A percentile compares a stretch with the other conserved stretches of the same genome.
phyloP scores from a whole-genome alignment of 306 rosid genomes.

The Medicago arabica region DNA sequence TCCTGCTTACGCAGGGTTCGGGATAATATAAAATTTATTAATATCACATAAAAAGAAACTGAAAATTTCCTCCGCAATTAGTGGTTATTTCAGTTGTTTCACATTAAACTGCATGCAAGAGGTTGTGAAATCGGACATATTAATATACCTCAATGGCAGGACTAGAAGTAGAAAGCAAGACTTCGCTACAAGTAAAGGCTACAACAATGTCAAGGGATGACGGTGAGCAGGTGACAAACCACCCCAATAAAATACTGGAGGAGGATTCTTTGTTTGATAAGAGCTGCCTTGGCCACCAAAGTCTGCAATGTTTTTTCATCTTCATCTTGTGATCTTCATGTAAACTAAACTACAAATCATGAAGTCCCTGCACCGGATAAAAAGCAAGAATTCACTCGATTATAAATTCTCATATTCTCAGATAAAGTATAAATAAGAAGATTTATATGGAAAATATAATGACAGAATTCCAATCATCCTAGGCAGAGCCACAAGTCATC shows the following conservation, averaged over 20 bases:
- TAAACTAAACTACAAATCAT: slow-evolving; percentile 34
- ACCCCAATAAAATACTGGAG: slow-evolving; percentile 71
- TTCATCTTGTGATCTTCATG: slow-evolving; percentile 46
- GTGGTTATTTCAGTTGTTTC: slow-evolving; percentile 21
- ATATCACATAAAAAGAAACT: slow-evolving; percentile 30
- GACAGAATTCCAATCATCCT: not conserved
- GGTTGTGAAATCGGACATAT: slow-evolving; percentile 8
- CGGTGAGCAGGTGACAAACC: slow-evolving; percentile 74
- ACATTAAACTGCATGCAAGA: slow-evolving; percentile 11
- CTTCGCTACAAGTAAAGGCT: slow-evolving; percentile 63
- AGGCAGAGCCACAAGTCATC: not conserved
- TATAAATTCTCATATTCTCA: slow-evolving; percentile 12
- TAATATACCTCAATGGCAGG: slow-evolving; percentile 63
- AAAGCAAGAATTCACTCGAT: slow-evolving; percentile 23
- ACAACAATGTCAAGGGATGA: slow-evolving; percentile 77
- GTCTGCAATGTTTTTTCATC: slow-evolving; percentile 70
- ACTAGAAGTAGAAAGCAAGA: slow-evolving; percentile 49
- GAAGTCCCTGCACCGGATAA: slow-evolving; percentile 41
- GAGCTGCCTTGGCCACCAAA: slow-evolving; percentile 95
- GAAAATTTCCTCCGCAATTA: slow-evolving; percentile 16
- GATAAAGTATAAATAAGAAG: slow-evolving; percentile 15
- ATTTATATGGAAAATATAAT: slow-evolving; percentile 17
- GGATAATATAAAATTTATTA: slow-evolving; percentile 14
- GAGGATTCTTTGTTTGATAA: slow-evolving; percentile 52
- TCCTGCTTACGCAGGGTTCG: too few relatives aligned